Percentiles rank a stretch among this genome's conserved stretches.
Evolutionary conservation across 495 filamentous ascomycete species (phyloP).

Genomic region (Acidomyces sp.): DNA sequence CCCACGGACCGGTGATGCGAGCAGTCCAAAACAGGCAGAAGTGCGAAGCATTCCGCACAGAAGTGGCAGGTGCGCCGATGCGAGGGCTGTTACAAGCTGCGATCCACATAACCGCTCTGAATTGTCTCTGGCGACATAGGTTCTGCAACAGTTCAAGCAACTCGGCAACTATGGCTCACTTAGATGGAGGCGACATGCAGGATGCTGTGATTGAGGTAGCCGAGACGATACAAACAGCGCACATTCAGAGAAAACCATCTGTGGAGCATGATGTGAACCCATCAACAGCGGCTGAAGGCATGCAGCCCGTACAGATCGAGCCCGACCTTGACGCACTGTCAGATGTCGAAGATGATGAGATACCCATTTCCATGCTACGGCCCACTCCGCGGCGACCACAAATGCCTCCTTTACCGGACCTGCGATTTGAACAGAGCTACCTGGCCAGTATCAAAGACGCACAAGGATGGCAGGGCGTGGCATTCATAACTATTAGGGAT

Average conservation of each 20-base stretch:
- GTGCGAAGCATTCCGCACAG: too few species aligned
- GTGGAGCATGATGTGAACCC: slow-evolving; percentile 68
- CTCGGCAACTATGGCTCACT: too few species aligned
- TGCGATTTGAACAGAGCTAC: slow-evolving; percentile 96
- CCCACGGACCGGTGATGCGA: too few species aligned
- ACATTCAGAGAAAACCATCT: slow-evolving; percentile 55
- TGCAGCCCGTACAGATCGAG: slow-evolving; percentile 25
- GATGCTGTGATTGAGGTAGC: slow-evolving; percentile 46
- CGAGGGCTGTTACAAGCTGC: too few species aligned
- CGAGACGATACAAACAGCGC: slow-evolving; percentile 65
- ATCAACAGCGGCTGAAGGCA: slow-evolving; percentile 45
- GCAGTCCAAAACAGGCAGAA: too few species aligned
- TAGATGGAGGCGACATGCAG: too few species aligned
- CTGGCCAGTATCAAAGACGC: slow-evolving; percentile 67
- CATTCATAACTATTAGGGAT: slow-evolving; percentile 74
- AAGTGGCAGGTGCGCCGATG: too few species aligned
- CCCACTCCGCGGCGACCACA: slow-evolving; percentile 38
- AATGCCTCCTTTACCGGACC: slow-evolving; percentile 78
- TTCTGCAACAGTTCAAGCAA: too few species aligned
- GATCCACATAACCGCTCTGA: too few species aligned
- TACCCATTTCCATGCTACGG: slow-evolving; percentile 28
- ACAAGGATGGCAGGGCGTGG: slow-evolving; percentile 60
- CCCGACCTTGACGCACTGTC: slow-evolving; percentile 15
- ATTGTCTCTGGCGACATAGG: too few species aligned
- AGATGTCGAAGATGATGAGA: slow-evolving; percentile 29